Evolutionary conservation across 1,284 basidiomycete genomes (phyloP).

Genomic region (Trametes sp.): DNA sequence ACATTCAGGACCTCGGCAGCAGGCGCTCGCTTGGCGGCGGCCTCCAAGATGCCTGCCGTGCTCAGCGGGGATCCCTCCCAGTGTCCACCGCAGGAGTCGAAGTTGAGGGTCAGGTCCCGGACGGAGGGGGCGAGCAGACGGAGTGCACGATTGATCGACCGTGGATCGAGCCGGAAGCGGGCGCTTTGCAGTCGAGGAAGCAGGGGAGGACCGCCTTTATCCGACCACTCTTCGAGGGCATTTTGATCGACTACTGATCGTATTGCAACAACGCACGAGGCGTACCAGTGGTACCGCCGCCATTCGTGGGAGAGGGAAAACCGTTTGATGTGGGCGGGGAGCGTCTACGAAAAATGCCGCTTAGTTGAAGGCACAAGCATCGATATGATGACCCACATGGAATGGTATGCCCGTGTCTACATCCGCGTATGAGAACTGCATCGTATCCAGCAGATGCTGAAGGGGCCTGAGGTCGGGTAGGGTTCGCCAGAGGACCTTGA

Average conservation of each 20-base stretch:
- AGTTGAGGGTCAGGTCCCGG: conserved; percentile 10
- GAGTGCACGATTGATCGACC: conserved; percentile 11
- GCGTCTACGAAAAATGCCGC: neutral
- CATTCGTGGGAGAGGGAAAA: neutral
- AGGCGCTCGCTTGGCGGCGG: conserved; percentile 4
- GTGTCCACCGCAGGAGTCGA: neutral
- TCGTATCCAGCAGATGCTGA: conserved; percentile 1
- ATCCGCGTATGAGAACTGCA: conserved; percentile 15
- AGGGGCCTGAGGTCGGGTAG: conserved; percentile 11
- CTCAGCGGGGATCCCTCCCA: neutral
- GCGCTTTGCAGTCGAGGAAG: conserved; percentile 11
- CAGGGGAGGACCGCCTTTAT: conserved; percentile 14
- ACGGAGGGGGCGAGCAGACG: conserved; percentile 1
- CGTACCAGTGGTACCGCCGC: conserved; percentile 18
- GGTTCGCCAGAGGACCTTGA: conserved; percentile 17
- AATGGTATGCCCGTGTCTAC: neutral
- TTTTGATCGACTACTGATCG: conserved; percentile 12
- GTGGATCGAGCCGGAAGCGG: conserved; percentile 5
- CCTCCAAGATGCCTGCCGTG: conserved; percentile 1
- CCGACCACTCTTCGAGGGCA: conserved; percentile 15
- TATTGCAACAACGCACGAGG: conserved; percentile 8
- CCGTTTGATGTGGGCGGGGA: neutral
- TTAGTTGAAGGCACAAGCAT: neutral
- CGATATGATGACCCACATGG: conserved; percentile 6
- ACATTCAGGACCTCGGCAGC: conserved; percentile 8